Base-by-base conservation (phyloP, 2,329 filamentous ascomycete species). In the Pseudogymnoascus sp. region DNA sequence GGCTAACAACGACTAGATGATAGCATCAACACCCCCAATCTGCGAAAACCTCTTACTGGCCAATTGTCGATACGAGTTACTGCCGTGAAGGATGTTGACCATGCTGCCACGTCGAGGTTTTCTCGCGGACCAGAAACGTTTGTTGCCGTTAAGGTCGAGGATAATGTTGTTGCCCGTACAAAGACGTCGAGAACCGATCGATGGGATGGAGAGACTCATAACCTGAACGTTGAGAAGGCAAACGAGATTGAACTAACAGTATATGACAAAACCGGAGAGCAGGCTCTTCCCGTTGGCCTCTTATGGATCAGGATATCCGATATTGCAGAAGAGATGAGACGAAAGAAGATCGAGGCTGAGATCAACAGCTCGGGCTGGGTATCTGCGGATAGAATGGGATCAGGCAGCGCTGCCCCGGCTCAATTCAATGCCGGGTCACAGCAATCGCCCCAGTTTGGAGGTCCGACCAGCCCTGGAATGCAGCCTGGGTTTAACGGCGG, bases 221-320 rank as follows among this genome's bases (percentile, higher is more conserved):
- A 87, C 63, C 88, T 99, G 65, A 91, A 94, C 67, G 94, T 99
- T 62, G 93, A 97, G 77, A 97, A 97, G 79, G 94, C 94, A 60
- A 99, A 99, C 75, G 94, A 99, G 76, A 91, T 99, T 65, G 94
- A 99, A 74, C 84, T 99, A 61, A 97, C 92, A 0, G 92, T 99
- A 9, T 99, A 99, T 75, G 94, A 99, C 75, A 97, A 96, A 77
- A 88, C 92, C 2, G 87, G 88, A 66, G 92, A 97, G 69, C 90
- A 96, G 69, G 88, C 92, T 12, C 86, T 95, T 60, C 94, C 94
- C 41, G 96, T 99, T 70, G 94, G 89, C 62, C 87, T 99, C 82
- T 83, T 97, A 12, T 99, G 94, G 94, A 87, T 99, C 63, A 84
- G 94, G 64, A 93, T 99, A 72, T 96, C 94, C 14, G 94, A 99